Conservation (phyloP, 192 early-diverging fungal genomes). For the Coemansia sp. region DNA sequence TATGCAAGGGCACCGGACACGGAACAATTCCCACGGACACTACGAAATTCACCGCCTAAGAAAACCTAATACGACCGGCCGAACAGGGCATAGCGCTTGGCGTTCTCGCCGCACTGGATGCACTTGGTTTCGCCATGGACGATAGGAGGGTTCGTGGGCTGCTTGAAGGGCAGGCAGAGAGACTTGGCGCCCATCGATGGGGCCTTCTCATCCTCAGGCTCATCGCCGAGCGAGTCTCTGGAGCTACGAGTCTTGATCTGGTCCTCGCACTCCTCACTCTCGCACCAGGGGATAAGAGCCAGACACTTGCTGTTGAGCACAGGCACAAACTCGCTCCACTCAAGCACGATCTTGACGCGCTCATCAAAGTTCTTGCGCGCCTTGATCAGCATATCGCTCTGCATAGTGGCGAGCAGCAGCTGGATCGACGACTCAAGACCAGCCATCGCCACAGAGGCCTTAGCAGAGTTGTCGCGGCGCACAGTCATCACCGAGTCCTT, state of each 20-base stretch:
- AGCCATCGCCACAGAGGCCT: conserved; percentile 63
- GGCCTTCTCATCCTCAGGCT: conserved; percentile 93
- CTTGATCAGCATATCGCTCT: conserved; percentile 86
- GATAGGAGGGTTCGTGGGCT: conserved; percentile 86
- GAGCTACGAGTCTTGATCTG: conserved; percentile 93
- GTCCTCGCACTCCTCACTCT: conserved; percentile 89
- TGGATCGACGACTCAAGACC: conserved; percentile 64
- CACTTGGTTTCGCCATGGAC: conserved; percentile 89
- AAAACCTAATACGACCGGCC: conserved; percentile 77
- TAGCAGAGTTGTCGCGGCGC: conserved; percentile 79
- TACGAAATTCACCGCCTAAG: neutral
- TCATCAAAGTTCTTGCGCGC: conserved; percentile 80
- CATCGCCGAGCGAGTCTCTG: conserved; percentile 61
- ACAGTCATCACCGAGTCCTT: conserved; percentile 78
- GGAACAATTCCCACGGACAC: conserved; percentile 3
- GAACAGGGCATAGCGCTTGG: conserved; percentile 81
- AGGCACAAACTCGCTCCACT: conserved; percentile 95
- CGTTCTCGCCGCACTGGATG: conserved; percentile 73
- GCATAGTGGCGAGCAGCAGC: conserved; percentile 75
- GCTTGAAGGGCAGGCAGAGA: conserved; percentile 94
- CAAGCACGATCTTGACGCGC: conserved; percentile 74
- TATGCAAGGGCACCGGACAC: neutral
- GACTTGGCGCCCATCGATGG: conserved; percentile 99
- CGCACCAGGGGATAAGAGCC: conserved; percentile 95
- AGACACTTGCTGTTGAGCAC: conserved; percentile 87